Evolutionary conservation across 2,329 filamentous ascomycete species (phyloP), one percentile per base, ranked within the genome.

Genomic region (Claviceps africana): DNA sequence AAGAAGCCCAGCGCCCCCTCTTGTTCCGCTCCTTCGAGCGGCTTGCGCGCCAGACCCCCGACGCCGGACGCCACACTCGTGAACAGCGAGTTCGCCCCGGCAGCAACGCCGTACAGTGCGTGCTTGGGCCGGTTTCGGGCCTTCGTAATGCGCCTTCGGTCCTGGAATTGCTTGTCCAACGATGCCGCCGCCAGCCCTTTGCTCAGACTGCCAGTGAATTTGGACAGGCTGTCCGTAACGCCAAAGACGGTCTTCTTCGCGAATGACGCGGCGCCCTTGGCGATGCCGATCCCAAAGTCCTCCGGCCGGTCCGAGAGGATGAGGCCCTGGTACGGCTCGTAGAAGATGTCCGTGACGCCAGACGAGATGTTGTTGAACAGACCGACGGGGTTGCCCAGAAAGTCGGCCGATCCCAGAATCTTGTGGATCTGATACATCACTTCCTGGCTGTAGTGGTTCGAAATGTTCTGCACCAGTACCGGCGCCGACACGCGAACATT

Each of bases 231-330:
- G 72, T 98, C 94, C 1, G 86, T 94, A 65, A 98, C 87, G 46
- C 93, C 94, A 67, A 95, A 98, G 11, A 98, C 91, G 0, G 89
- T 95, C 70, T 98, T 98, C 76, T 98, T 98, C 59, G 96, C 86
- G 63, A 98, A 97, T 57, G 88, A 95, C 0, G 89, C 91, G 11
- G 94, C 93, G 40, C 93, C 93, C 68, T 96, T 96, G 37, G 93
- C 94, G 56, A 98, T 95, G 19, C 93, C 93, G 42, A 95, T 76
- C 21, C 93, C 94, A 52, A 98, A 83, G 58, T 98, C 91, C 67
- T 97, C 91, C 2, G 93, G 94, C 58, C 87, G 82, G 66, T 98
- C 93, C 0, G 90, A 95, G 76, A 95, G 88, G 66, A 98, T 94
- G 48, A 98, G 80, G 22, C 94, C 88, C 72, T 98, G 93, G 70